A percentile compares a stretch with the other conserved stretches of the same genome.
Evolutionary conservation across 257 asterid species (phyloP).

Genomic region (Coffea eugenioides): DNA sequence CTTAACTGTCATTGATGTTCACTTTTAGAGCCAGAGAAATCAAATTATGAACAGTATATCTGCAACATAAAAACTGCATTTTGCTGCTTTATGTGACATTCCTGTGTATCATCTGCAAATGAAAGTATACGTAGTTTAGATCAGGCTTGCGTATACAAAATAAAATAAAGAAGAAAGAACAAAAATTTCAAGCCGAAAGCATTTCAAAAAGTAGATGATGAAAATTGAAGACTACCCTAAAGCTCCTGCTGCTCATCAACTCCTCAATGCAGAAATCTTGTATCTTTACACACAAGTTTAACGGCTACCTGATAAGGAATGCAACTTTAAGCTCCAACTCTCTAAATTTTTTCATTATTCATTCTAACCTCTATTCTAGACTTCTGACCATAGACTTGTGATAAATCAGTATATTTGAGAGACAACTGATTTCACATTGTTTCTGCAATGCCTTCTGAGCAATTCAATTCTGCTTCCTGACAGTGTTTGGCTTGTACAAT

Average conservation of each 20-base stretch:
- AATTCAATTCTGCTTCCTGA: not conserved
- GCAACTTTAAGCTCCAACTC: not conserved
- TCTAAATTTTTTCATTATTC: not conserved
- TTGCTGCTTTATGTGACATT: conserved; percentile 3
- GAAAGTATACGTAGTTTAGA: not conserved
- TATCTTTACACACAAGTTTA: not conserved
- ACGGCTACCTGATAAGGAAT: not conserved
- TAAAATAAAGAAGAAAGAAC: not conserved
- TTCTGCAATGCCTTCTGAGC: not conserved
- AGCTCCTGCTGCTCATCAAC: no score
- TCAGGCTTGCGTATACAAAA: not conserved
- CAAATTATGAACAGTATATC: conserved; percentile 7
- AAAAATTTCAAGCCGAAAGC: not conserved
- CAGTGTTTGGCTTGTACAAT: not conserved
- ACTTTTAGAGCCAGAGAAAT: conserved; percentile 6
- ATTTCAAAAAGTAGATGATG: not conserved
- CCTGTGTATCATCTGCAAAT: conserved; percentile 10
- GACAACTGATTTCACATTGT: not conserved
- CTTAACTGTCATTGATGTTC: not conserved
- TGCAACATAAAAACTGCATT: not conserved
- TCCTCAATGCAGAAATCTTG: not conserved
- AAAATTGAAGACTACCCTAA: not conserved
- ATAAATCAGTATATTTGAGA: no score
- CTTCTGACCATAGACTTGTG: not conserved
- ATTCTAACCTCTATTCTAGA: not conserved